Evolutionary conservation across 306 rosid genomes (phyloP), one percentile per base, ranked within the genome.

Genomic region (Echinosophora koreensis): DNA sequence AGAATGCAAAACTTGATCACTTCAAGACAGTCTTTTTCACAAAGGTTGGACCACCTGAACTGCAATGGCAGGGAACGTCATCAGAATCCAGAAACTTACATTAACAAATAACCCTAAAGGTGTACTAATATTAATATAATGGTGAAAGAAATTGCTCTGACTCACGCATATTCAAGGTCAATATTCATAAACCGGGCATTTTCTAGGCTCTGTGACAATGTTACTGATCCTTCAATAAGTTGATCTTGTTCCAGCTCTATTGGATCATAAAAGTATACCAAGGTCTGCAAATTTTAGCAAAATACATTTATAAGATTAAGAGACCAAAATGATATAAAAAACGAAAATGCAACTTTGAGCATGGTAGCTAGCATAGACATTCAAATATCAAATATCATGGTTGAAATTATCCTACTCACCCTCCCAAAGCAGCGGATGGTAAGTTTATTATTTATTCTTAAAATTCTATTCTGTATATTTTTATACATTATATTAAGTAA

Each of bases 231-330:
- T 84, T 92, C 95, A 76, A 92, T 88, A 22, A 84, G 34, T 84
- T 92, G 95, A 73, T 92, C 90, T 84, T 89, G 89, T 82, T 89
- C 93, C 73, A 92, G 82, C 66, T 92, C 97, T 27, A 88, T 74
- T 72, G 97, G 97, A 28, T 92, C 91, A 76, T 89, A 86, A 5
- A 92, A 88, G 84, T 89, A 92, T 16, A 89, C 77, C 79, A 89
- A 49, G 11, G 94, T 88, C 94, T 91, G 89, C 87, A 38, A 38
- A 2, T 38, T 41, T 41, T 11, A 41, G 46, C 46, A 89, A 70
- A 75, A 62, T 9, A 66, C 5, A 73, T 49, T 68, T 61, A 65
- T 66, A 68, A 87, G 76, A 70, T 38, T 9, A 22, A 68, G 35
- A 44, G 16, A 37, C 58, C 57, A 37, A 70, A 56, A 13, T 50